Evolutionary conservation across 768 basidiomycete species (phyloP).

Genomic region (Termitomyces sp.): DNA sequence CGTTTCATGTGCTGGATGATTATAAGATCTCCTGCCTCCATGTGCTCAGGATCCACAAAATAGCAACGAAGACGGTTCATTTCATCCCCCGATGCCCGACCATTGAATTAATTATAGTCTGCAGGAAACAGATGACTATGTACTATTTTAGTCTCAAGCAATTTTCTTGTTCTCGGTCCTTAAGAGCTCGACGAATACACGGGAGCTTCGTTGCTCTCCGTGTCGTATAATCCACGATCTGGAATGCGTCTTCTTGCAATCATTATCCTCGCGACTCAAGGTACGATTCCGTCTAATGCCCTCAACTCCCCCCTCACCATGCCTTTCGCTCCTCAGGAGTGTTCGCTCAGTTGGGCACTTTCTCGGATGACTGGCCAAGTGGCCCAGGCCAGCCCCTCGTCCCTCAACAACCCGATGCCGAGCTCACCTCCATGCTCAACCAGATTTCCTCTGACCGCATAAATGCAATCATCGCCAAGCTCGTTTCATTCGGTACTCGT

Average conservation of each 20-base stretch:
- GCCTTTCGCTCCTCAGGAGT: background rate
- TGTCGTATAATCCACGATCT: background rate
- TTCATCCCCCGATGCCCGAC: too few species aligned
- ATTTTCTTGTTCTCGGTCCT: background rate
- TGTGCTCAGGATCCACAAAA: too few species aligned
- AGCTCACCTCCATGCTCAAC: conserved; percentile 43
- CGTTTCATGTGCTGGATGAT: too few species aligned
- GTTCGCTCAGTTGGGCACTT: conserved; percentile 2
- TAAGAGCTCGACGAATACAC: background rate
- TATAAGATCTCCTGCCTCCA: too few species aligned
- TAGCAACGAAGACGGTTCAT: too few species aligned
- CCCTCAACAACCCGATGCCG: conserved; percentile 39
- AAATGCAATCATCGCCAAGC: conserved; percentile 43
- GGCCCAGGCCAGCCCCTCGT: conserved; percentile 41
- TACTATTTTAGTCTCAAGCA: too few species aligned
- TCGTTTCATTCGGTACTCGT: conserved; percentile 53
- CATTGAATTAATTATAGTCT: too few species aligned
- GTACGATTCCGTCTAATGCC: background rate
- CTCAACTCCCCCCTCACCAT: background rate
- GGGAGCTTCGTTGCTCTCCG: background rate
- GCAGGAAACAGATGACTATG: too few species aligned
- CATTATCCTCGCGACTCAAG: background rate
- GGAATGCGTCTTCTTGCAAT: background rate
- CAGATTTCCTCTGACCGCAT: conserved; percentile 42
- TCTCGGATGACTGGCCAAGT: conserved; percentile 35